These are phyloP conservation scores for Sporobolomyces phaffii DNA, from an alignment of 768 basidiomycete species.

Conservation along the genomic window DNA sequence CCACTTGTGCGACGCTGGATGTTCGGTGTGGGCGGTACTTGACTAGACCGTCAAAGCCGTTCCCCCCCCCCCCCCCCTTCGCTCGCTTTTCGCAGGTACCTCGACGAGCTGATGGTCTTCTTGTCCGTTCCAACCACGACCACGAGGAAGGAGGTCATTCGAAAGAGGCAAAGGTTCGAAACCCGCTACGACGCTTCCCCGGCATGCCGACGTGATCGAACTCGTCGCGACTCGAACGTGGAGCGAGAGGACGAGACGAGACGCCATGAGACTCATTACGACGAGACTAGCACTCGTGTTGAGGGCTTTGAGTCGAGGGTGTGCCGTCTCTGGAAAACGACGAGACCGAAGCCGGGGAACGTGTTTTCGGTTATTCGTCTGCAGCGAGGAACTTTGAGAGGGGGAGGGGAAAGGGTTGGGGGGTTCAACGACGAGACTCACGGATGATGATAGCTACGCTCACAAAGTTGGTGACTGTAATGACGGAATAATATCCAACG, in stretches of 20 bases:
- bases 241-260: slow-evolving; percentile 7
- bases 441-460: not conserved
- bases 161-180: too few species aligned
- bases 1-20: too few species aligned
- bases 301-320: not conserved
- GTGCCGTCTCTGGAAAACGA: not conserved
- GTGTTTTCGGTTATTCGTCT: not conserved
- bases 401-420: not conserved
- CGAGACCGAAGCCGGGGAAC: not conserved
- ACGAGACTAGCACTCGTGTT: not conserved
- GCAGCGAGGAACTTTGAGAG: not conserved
- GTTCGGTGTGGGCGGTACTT: too few species aligned
- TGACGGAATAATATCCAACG: not conserved
- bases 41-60: too few species aligned
- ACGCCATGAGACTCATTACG: not conserved
- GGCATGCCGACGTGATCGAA: too few species aligned
- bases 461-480: not conserved
- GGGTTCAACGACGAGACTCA: not conserved
- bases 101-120: too few species aligned
- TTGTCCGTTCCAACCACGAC: too few species aligned
- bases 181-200: too few species aligned
- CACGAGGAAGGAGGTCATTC: too few species aligned
- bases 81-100: too few species aligned
- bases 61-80: too few species aligned
- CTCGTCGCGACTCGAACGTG: not conserved